Evolutionary conservation across 192 early-diverging fungal genomes (phyloP).

Genomic region (Radiomyces spectabilis): DNA sequence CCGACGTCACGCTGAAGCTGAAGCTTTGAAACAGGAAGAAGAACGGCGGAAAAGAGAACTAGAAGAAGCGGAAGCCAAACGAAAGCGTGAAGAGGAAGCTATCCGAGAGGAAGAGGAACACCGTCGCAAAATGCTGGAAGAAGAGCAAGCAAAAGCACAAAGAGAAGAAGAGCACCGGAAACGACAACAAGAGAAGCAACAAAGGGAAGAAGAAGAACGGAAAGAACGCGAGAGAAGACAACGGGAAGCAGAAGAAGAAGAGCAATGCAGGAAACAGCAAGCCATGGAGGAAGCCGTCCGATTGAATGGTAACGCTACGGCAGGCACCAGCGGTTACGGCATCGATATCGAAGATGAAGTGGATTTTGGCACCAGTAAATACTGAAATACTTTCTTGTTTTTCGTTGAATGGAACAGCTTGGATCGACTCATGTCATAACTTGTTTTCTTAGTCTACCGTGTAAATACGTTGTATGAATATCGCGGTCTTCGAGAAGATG

Average conservation of each 20-base stretch:
- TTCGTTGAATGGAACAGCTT: no score
- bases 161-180: background rate
- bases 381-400: background rate
- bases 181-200: background rate
- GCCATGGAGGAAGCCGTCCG: background rate
- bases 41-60: background rate
- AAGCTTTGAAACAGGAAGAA: constrained; percentile 6
- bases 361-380: constrained; percentile 28
- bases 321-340: constrained; percentile 28
- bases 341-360: constrained; percentile 31
- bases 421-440: no score
- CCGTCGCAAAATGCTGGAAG: background rate
- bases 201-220: background rate
- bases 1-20: constrained; percentile 1
- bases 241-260: background rate
- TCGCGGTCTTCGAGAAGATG: constrained; percentile 44
- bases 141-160: background rate
- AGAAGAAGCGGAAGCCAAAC: background rate
- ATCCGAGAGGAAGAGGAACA: background rate
- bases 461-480: constrained; percentile 43
- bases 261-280: background rate
- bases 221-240: constrained; percentile 1
- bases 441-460: constrained; percentile 21
- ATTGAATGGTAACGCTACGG: constrained; percentile 11
- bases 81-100: background rate